phyloP scores from a whole-genome alignment of 495 filamentous ascomycete species.

The Tuber umbilicatum region DNA sequence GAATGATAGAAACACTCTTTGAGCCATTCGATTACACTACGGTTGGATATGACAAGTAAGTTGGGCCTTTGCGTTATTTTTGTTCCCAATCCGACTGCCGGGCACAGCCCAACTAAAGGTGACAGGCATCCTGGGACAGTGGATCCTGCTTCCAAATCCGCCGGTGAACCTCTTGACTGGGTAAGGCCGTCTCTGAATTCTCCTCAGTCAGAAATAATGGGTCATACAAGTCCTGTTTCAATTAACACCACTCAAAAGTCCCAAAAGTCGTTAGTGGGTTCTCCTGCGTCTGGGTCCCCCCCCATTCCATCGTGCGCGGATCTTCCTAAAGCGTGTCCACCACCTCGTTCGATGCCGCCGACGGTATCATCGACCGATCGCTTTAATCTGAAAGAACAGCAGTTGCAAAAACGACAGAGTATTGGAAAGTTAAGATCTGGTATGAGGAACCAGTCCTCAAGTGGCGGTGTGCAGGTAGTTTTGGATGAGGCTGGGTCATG shows the following conservation, averaged over 20 bases:
- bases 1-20: constrained; percentile 89
- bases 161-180: constrained; percentile 34
- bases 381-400: constrained; percentile 34
- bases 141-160: constrained; percentile 36
- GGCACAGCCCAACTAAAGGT: constrained; percentile 25
- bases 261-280: constrained; percentile 37
- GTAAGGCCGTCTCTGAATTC: constrained; percentile 37
- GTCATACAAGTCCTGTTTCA: constrained; percentile 29
- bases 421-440: constrained; percentile 43
- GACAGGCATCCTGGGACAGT: constrained; percentile 40
- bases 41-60: constrained; percentile 59
- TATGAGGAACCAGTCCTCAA: constrained; percentile 63
- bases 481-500: constrained; percentile 81
- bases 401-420: constrained; percentile 42
- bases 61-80: constrained; percentile 19
- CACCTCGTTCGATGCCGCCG: constrained; percentile 16
- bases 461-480: constrained; percentile 84
- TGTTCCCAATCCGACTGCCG: constrained; percentile 14
- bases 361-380: constrained; percentile 51
- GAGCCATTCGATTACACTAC: constrained; percentile 91
- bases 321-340: constrained; percentile 6
- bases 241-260: constrained; percentile 28
- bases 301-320: constrained; percentile 37
- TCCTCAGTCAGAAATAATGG: constrained; percentile 13
- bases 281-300: constrained; percentile 38